Percentiles rank a stretch among this genome's conserved stretches.
These are phyloP conservation scores for Draba incana DNA, from an alignment of 345 rosid species.

Conservation along the genomic window DNA sequence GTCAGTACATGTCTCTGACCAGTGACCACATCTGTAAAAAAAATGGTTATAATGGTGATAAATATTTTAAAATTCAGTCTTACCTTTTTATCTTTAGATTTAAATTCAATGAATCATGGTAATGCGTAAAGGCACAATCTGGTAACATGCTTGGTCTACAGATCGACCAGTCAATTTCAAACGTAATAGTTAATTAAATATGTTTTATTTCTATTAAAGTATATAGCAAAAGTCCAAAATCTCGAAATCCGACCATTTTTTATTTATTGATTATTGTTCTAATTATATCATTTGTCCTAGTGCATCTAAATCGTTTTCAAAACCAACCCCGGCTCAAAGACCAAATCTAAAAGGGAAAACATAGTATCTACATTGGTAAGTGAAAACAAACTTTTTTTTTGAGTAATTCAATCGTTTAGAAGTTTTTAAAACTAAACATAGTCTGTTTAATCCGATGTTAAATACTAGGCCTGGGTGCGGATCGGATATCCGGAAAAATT, in stretches of 20 bases:
- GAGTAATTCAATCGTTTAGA: too few species aligned
- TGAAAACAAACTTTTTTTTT: too few species aligned
- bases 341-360: background rate
- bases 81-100: slow-evolving; percentile 11
- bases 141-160: slow-evolving; percentile 43
- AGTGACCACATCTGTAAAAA: slow-evolving; percentile 25
- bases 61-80: slow-evolving; percentile 3
- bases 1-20: slow-evolving; percentile 41
- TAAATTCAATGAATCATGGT: slow-evolving; percentile 43
- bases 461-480: too few species aligned
- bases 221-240: background rate
- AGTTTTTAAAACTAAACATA: too few species aligned
- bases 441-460: too few species aligned
- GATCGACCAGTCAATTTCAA: slow-evolving; percentile 39
- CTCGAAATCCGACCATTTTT: slow-evolving; percentile 12
- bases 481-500: too few species aligned
- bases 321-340: background rate
- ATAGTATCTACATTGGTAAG: too few species aligned
- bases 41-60: slow-evolving; percentile 6
- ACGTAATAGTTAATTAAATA: slow-evolving; percentile 8
- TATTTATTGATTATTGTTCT: background rate
- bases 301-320: background rate
- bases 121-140: slow-evolving; percentile 39
- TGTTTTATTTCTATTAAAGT: background rate
- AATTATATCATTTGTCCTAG: background rate